A percentile compares a stretch with the other conserved stretches of the same genome.
These are phyloP conservation scores for Ascochyta koolunga DNA, from an alignment of 2,329 filamentous ascomycete genomes.

Conservation along the genomic window DNA sequence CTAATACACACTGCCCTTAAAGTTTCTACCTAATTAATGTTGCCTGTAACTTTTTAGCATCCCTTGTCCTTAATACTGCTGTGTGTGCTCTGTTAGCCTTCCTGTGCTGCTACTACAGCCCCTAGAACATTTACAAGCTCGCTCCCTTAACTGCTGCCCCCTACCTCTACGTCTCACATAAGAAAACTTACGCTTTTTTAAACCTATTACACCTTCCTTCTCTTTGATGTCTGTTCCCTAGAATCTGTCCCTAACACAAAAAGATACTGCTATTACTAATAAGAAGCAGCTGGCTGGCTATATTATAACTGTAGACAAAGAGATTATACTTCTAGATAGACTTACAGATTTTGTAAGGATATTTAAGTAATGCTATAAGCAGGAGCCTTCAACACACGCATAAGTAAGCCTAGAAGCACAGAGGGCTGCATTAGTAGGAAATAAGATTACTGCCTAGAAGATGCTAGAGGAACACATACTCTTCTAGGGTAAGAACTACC, in stretches of 20 bases:
- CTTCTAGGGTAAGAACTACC: slow-evolving; percentile 17
- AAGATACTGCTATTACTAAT: slow-evolving; percentile 10
- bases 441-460: slow-evolving; percentile 16
- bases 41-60: neutral
- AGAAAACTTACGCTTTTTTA: neutral
- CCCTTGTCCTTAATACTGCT: no score
- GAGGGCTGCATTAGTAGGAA: slow-evolving; percentile 19
- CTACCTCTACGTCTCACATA: neutral
- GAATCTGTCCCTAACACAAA: slow-evolving; percentile 20
- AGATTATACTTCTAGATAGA: slow-evolving; percentile 10
- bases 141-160: neutral
- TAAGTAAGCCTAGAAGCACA: slow-evolving; percentile 17
- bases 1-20: neutral
- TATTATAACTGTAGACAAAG: slow-evolving; percentile 19
- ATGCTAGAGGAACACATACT: slow-evolving; percentile 22
- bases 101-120: no score
- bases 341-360: slow-evolving; percentile 17
- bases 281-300: slow-evolving; percentile 19
- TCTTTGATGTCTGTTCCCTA: neutral
- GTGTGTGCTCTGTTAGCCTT: no score
- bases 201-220: neutral
- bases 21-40: neutral
- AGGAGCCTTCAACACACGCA: slow-evolving; percentile 19
- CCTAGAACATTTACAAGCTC: no score
- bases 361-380: slow-evolving; percentile 11